Evolutionary conservation across 2,329 filamentous ascomycete species (phyloP).

Genomic region (Colletotrichum sp.): DNA sequence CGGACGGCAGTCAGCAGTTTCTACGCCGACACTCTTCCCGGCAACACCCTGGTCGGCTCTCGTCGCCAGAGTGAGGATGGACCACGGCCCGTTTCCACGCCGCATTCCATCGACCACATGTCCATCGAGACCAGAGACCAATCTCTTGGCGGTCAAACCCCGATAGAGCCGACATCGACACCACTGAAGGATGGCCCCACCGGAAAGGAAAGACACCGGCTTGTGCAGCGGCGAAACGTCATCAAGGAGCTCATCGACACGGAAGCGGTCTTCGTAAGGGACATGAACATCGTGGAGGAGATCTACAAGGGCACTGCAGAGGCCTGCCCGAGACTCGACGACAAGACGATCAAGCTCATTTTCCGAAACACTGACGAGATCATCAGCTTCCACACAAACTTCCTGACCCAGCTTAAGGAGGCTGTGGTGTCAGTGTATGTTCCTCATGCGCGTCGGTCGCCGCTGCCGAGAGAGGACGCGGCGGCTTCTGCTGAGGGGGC

Average conservation of each 20-base stretch:
- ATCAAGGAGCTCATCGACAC: conserved; percentile 94
- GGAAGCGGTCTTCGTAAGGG: conserved; percentile 86
- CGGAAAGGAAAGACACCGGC: conserved; percentile 68
- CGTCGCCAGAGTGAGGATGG: conserved; percentile 51
- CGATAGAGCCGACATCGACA: conserved; percentile 39
- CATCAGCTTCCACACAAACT: conserved; percentile 81
- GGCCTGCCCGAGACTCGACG: conserved; percentile 77
- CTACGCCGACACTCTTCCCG: conserved; percentile 45
- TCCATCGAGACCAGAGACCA: conserved; percentile 48
- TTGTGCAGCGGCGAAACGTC: conserved; percentile 80
- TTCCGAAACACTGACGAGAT: conserved; percentile 95
- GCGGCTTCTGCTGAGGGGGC: conserved; percentile 38
- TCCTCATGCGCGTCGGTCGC: conserved; percentile 55
- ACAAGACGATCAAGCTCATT: conserved; percentile 84
- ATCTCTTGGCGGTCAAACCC: conserved; percentile 38
- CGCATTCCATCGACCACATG: conserved; percentile 51
- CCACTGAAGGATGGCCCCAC: conserved; percentile 41
- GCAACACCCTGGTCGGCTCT: conserved; percentile 47
- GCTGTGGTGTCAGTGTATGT: conserved; percentile 81
- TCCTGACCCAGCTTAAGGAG: conserved; percentile 80
- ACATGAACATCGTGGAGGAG: conserved; percentile 97
- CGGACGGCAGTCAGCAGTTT: conserved; percentile 41
- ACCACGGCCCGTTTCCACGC: conserved; percentile 44
- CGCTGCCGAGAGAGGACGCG: conserved; percentile 45
- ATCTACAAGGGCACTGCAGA: conserved; percentile 96